Conservation (phyloP, 306 rosid species). For the Oemleria cerasiformis region DNA sequence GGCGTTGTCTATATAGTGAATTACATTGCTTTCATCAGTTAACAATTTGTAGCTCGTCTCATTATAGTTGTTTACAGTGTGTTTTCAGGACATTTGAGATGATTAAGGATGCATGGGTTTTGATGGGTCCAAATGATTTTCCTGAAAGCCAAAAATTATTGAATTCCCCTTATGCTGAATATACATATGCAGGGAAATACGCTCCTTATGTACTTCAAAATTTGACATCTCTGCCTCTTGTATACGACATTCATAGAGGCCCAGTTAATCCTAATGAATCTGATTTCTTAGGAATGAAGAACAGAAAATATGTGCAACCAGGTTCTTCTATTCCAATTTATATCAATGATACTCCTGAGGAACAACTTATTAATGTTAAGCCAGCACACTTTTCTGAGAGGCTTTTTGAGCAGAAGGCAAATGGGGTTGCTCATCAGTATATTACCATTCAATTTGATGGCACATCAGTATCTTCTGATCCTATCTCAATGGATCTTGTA, state of each 20-base stretch:
- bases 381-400: constrained; percentile 64
- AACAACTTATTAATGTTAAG: constrained; percentile 54
- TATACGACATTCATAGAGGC: constrained; percentile 53
- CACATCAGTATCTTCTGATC: constrained; percentile 63
- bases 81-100: constrained; percentile 66
- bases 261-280: constrained; percentile 40
- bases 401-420: constrained; percentile 57
- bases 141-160: constrained; percentile 42
- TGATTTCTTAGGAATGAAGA: constrained; percentile 35
- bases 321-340: constrained; percentile 75
- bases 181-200: constrained; percentile 51
- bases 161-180: constrained; percentile 41
- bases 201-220: constrained; percentile 92
- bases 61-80: constrained; percentile 51
- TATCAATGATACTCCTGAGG: constrained; percentile 61
- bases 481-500: constrained; percentile 93
- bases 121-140: constrained; percentile 42
- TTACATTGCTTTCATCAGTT: background rate
- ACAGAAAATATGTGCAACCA: constrained; percentile 57
- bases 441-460: constrained; percentile 85
- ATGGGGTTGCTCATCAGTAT: constrained; percentile 68
- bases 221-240: constrained; percentile 74
- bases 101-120: constrained; percentile 56
- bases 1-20: background rate
- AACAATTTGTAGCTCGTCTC: background rate